A percentile compares a stretch with the other conserved stretches of the same genome.
phyloP scores from a whole-genome alignment of 2,329 filamentous ascomycete species.

The Penicillium sp. region DNA sequence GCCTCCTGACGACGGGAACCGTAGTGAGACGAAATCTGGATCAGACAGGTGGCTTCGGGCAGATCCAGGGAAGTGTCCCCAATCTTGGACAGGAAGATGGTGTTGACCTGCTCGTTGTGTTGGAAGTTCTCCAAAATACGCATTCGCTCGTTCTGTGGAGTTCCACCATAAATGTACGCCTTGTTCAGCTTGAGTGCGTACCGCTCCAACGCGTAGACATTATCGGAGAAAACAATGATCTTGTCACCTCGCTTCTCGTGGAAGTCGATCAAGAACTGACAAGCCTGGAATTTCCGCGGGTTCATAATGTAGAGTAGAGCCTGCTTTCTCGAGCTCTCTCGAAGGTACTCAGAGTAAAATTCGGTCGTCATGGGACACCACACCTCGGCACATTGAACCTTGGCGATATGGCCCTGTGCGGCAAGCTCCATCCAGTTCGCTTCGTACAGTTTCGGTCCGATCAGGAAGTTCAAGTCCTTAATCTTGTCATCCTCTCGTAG shows the following conservation, averaged over 20 bases:
- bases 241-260: slow-evolving; percentile 94
- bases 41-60: slow-evolving; percentile 91
- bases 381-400: slow-evolving; percentile 95
- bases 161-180: slow-evolving; percentile 87
- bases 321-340: slow-evolving; percentile 62
- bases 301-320: slow-evolving; percentile 91
- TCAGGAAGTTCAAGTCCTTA: slow-evolving; percentile 91
- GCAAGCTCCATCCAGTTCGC: slow-evolving; percentile 99
- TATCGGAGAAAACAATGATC: slow-evolving; percentile 97
- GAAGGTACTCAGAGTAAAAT: slow-evolving; percentile 91
- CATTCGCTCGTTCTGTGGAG: slow-evolving; percentile 77
- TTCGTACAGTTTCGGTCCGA: slow-evolving; percentile 95
- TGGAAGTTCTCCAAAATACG: slow-evolving; percentile 91
- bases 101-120: slow-evolving; percentile 83
- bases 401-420: slow-evolving; percentile 92
- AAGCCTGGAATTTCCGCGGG: slow-evolving; percentile 92
- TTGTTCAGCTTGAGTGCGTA: slow-evolving; percentile 82
- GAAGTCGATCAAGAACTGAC: slow-evolving; percentile 96
- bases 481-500: slow-evolving; percentile 98
- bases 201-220: slow-evolving; percentile 83
- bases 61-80: slow-evolving; percentile 97
- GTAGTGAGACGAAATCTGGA: slow-evolving; percentile 96
- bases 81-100: slow-evolving; percentile 94
- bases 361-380: slow-evolving; percentile 99
- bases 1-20: slow-evolving; percentile 95